Evolutionary conservation across 176 grass and related monocot genomes (phyloP), one percentile per base, ranked within the genome.

Genomic region (Aegilops bicornis): DNA sequence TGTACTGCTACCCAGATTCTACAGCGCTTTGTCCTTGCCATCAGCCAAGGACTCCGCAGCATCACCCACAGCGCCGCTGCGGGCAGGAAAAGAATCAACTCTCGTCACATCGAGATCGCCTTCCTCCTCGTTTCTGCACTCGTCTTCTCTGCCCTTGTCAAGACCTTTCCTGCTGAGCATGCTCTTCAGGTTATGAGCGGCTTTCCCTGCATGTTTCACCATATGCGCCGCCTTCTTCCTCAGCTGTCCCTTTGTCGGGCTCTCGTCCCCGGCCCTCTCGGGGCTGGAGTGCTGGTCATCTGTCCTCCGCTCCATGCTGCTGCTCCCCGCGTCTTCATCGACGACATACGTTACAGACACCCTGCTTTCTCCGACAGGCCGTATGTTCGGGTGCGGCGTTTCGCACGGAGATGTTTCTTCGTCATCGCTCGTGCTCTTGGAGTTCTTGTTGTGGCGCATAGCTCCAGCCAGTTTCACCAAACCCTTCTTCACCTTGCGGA

Each of bases 391-490:
- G n/a, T 52, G 87, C 79, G 97, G 89, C 17, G 73, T 90, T 11
- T 75, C 19, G 63, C 85, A 91, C 32, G 50, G 78, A 42, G 79
- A 75, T 65, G 19, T 3, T 36, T 92, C 87, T 25, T 92, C 87
- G 14, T 83, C 67, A 1, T 73, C 80, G 13, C 20, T 89, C 31
- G 9, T 56, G 12, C 90, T 84, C 87, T 72, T 96, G 30, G 89
- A 56, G 82, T 37, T 91, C 87, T 62, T 88, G 36, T 56, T 88
- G 30, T 86, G 86, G 56, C 96, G 89, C 58, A 94, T 48, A 3
- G 79, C 77, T 48, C 86, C 84, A 82, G 89, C 83, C 86, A 99
- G 32, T 68, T 96, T 99, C 40, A 79, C 86, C 54, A 99, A n/a
- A 33, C 94, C 94, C 62, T 73, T 96, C 36, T 85, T 99, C 25